phyloP scores from a whole-genome alignment of 768 basidiomycete genomes.

The Pulveroboletus sp. region DNA sequence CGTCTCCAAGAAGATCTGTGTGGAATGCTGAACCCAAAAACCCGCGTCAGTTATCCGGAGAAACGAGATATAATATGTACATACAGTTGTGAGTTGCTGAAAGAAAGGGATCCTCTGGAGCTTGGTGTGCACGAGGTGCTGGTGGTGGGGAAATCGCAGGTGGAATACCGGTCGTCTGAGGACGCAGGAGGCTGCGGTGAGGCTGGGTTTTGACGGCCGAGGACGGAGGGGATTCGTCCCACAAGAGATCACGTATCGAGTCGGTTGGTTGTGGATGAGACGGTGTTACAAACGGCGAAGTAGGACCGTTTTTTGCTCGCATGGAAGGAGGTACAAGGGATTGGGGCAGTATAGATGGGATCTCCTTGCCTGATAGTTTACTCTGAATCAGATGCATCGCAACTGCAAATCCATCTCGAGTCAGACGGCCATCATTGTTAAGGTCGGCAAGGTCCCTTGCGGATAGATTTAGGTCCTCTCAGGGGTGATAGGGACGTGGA shows the following conservation, averaged over 20 bases:
- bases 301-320: conserved; percentile 41
- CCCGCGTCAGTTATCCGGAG: conserved; percentile 5
- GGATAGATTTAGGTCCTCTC: conserved; percentile 1
- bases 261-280: conserved; percentile 36
- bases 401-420: conserved; percentile 91
- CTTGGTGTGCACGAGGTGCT: conserved; percentile 18
- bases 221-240: conserved; percentile 52
- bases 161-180: conserved; percentile 37
- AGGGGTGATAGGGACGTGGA: conserved; percentile 5
- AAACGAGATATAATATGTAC: conserved; percentile 1
- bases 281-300: conserved; percentile 39
- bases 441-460: conserved; percentile 92
- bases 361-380: conserved; percentile 74
- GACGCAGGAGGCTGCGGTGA: conserved; percentile 22
- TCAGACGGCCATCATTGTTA: conserved; percentile 81
- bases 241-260: conserved; percentile 44
- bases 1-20: conserved; percentile 71
- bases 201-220: conserved; percentile 39
- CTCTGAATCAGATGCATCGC: conserved; percentile 92
- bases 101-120: conserved; percentile 50
- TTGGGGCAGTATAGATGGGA: conserved; percentile 68
- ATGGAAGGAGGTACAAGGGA: conserved; percentile 82
- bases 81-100: conserved; percentile 27
- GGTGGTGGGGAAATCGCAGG: conserved; percentile 31
- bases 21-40: conserved; percentile 16